Conservation (phyloP, 1,139 yeast genomes). For the Suzukiozyma palmioleophila region DNA sequence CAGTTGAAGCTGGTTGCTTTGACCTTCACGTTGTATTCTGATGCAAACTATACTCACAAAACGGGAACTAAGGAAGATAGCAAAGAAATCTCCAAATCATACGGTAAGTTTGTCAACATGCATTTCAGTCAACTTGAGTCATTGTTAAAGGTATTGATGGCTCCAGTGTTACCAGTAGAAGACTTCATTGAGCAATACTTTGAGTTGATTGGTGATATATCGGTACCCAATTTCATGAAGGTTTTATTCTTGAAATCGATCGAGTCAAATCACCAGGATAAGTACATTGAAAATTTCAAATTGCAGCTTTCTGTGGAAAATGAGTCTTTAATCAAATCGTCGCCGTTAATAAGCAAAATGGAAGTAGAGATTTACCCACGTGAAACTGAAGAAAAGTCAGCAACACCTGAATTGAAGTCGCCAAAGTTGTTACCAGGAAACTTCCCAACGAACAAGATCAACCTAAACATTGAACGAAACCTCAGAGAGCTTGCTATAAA, state of each 20-base stretch:
- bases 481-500: conserved; percentile 48
- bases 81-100: conserved; percentile 28
- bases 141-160: conserved; percentile 60
- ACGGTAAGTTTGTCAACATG: conserved; percentile 44
- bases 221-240: conserved; percentile 58
- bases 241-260: conserved; percentile 62
- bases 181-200: conserved; percentile 66
- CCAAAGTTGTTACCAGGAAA: conserved; percentile 20
- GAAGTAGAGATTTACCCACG: conserved; percentile 12
- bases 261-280: conserved; percentile 39
- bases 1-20: conserved; percentile 55
- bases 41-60: conserved; percentile 22
- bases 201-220: conserved; percentile 62
- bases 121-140: conserved; percentile 55
- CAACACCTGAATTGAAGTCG: conserved; percentile 22
- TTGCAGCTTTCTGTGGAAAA: conserved; percentile 53
- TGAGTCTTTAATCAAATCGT: conserved; percentile 35
- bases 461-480: conserved; percentile 47
- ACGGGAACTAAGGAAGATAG: conserved; percentile 7
- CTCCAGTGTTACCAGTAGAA: conserved; percentile 58
- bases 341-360: conserved; percentile 33
- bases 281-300: conserved; percentile 58
- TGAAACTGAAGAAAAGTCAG: conserved; percentile 13
- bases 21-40: conserved; percentile 45
- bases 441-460: conserved; percentile 29